Conservation (phyloP, 352 stramenopile species). For the Blastocystis sp. region DNA sequence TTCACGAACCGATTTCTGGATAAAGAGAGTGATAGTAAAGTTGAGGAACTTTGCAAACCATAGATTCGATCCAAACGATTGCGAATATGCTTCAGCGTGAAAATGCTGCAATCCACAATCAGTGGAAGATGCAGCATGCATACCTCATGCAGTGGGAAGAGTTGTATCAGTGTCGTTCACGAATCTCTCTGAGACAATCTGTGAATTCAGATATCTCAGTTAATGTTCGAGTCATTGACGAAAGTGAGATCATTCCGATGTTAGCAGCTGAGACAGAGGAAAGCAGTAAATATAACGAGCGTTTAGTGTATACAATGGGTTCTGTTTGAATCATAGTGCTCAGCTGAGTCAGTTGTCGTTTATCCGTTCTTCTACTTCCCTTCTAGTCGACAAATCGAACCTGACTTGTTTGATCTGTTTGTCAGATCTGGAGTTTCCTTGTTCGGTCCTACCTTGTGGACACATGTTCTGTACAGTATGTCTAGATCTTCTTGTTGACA, state of each 20-base stretch:
- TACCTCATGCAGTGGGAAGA: not conserved
- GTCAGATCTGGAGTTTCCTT: not conserved
- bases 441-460: not conserved
- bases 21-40: not conserved
- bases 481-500: not conserved
- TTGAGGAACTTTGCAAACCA: not conserved
- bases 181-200: not conserved
- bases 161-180: not conserved
- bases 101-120: not conserved
- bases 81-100: not conserved
- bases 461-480: not conserved
- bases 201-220: not conserved
- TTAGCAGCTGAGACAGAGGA: not conserved
- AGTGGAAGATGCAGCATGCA: slow-evolving; percentile 3
- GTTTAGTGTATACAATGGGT: not conserved
- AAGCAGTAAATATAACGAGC: not conserved
- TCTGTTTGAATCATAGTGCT: not conserved
- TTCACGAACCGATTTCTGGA: not conserved
- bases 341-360: not conserved
- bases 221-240: not conserved
- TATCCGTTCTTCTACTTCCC: not conserved
- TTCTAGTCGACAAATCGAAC: not conserved
- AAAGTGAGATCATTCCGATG: not conserved
- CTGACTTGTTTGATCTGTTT: slow-evolving; percentile 6
- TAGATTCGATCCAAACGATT: not conserved